Conservation (phyloP, 2,329 filamentous ascomycete genomes). For the Paraphaeosphaeria sporulosa region DNA sequence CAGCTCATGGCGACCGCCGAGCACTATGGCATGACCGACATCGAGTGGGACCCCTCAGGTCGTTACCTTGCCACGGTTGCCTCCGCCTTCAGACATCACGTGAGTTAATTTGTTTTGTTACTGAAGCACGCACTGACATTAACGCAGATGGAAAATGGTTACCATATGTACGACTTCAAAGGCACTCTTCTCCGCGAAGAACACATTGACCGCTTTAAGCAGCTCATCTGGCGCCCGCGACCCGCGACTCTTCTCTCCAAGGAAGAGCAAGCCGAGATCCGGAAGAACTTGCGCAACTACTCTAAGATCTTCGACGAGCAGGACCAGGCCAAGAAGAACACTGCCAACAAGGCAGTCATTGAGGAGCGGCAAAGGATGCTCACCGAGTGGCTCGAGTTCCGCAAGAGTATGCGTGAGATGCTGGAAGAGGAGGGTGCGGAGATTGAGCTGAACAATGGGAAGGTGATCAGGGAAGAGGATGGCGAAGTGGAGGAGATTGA, state of each 20-base stretch:
- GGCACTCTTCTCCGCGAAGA: constrained; percentile 90
- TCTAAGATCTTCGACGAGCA: constrained; percentile 93
- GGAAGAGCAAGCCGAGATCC: constrained; percentile 96
- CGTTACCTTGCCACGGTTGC: constrained; percentile 94
- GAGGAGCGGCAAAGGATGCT: constrained; percentile 83
- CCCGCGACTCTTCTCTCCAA: constrained; percentile 90
- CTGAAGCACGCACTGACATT: constrained; percentile 22
- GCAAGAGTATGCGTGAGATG: constrained; percentile 74
- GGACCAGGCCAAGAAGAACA: constrained; percentile 90
- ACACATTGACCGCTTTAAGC: constrained; percentile 95
- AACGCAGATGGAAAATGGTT: constrained; percentile 94
- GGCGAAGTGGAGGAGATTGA: constrained; percentile 64
- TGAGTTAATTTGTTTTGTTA: constrained; percentile 71
- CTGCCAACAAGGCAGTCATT: constrained; percentile 91
- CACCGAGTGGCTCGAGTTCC: constrained; percentile 89
- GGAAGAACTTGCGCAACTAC: constrained; percentile 98
- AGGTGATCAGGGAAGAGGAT: constrained; percentile 58
- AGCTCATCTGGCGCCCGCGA: constrained; percentile 92
- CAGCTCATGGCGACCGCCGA: constrained; percentile 93
- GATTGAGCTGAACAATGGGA: constrained; percentile 64
- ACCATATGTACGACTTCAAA: constrained; percentile 97
- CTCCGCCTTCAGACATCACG: constrained; percentile 92
- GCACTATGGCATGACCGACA: constrained; percentile 96
- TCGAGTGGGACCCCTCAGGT: constrained; percentile 97
- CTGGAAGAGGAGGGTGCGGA: constrained; percentile 64